Evolutionary conservation across 208 protist species (phyloP).

Genomic region (Acanthamoeba triangularis): DNA sequence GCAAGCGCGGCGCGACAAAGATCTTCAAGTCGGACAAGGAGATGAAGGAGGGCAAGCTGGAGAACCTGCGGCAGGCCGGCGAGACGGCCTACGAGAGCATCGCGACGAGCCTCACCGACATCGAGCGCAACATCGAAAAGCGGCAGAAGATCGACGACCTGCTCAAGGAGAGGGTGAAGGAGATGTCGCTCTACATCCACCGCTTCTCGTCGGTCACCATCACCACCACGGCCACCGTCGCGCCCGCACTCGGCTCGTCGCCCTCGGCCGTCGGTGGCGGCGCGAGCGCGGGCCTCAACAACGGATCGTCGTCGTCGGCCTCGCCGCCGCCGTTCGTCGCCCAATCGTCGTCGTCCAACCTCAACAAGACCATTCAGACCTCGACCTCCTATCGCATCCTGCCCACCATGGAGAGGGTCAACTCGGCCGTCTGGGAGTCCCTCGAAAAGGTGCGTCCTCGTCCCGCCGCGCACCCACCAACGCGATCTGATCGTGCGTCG

Average conservation of each 20-base stretch:
- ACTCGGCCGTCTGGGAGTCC: conserved; percentile 35
- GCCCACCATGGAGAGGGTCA: conserved; percentile 28
- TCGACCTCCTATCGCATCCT: conserved; percentile 55
- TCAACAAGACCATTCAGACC: conserved; percentile 21
- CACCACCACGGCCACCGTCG: conserved; percentile 12
- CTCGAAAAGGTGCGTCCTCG: neutral
- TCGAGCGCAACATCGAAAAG: conserved; percentile 21
- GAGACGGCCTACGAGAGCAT: conserved; percentile 52
- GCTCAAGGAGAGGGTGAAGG: conserved; percentile 59
- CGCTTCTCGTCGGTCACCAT: conserved; percentile 50
- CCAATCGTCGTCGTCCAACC: neutral
- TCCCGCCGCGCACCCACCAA: neutral
- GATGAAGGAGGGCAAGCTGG: conserved; percentile 57
- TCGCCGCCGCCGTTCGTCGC: conserved; percentile 6
- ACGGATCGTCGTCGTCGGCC: neutral
- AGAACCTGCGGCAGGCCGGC: conserved; percentile 22
- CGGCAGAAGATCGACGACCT: conserved; percentile 37
- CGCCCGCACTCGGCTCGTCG: neutral
- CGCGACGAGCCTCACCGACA: neutral
- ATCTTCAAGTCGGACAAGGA: conserved; percentile 30
- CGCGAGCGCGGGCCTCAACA: neutral
- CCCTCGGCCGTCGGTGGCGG: neutral
- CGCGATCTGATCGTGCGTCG: neutral
- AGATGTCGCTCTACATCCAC: conserved; percentile 62
- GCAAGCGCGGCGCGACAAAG: neutral